Evolutionary conservation across 176 grass and related monocot species (phyloP), one percentile per base, ranked within the genome.

Genomic region (Oryza glaberrima): DNA sequence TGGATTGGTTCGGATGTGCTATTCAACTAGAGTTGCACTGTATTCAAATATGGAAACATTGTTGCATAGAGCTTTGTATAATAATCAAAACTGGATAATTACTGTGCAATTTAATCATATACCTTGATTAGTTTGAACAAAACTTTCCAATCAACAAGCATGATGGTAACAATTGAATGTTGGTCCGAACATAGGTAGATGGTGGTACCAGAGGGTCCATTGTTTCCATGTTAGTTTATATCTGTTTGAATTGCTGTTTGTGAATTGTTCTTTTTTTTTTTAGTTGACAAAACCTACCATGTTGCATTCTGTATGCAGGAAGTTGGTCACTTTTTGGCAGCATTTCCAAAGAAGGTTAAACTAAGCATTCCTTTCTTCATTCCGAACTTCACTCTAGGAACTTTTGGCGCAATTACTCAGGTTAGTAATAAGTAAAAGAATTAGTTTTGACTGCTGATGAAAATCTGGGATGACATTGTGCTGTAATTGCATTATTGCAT

Each of bases 381-480:
- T 87, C 96, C 96, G 0, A 99, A 99, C 72, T 91, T 99, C 73
- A 96, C 94, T 44, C 93, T 99, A 3, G 94, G 94, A 60, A 94
- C 85, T 81, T 99, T 99, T 88, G 96, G 96, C 73, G 90, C 91
- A 79, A 96, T 99, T 56, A 99, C 96, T 82, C 94, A 99, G 90
- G 96, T 92, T 46, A 72, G 78, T 61, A 65, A 82, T 87, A 72
- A 69, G 30, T 54, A 38, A 72, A 79, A 85, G n/a, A 83, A 72
- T 7, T 79, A 65, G 36, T 76, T 76, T 65, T 15, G 60, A 76
- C 71, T 56, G 20, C 19, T 68, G 45, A 11, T 56, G 20, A 63
- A 30, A 63, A 28, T 77, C 40, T 77, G 56, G 65, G 26, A 45
- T 25, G 3, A 43, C 12, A 19, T 16, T 65, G 20, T 90, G 8